Evolutionary conservation across 106 monocot species (phyloP), one percentile per base, ranked within the genome.

Genomic region (Triglochin maritima): DNA sequence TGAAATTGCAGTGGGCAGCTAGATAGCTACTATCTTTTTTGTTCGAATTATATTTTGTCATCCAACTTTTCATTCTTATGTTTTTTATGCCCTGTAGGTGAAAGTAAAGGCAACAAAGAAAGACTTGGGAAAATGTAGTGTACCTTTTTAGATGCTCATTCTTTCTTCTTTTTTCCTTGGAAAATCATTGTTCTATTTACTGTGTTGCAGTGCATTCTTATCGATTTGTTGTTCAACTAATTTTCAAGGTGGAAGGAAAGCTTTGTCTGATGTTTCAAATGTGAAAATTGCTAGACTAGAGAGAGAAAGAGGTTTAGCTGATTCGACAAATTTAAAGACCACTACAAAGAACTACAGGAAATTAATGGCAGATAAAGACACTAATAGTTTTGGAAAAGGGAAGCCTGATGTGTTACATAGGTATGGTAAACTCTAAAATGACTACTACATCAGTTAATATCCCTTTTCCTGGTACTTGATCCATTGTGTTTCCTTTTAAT

Each of bases 261-360:
- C 66, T 51, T 53, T 66, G 14, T 29, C 16, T 66, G 66, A 66
- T 50, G n/a, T 66, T 29, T 52, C 66, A 16, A 66, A 66, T 52
- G 17, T 52, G 14, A 66, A 66, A 17, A 52, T 10, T 54, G 49
- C 53, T 16, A 51, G 53, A 54, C 41, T 8, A 7, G 59, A 59
- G n/a, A 4, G 7, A 59, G 41, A 59, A 59, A 29, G 29, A 29
- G 29, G 29, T 29, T 29, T 29, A 29, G 29, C 29, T 29, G 29
- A 29, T 29, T 29, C 29, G 29, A 29, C 29, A 29, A 29, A 29
- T 29, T 29, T 29, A 29, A 29, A 29, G 29, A 29, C 29, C 29
- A 29, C 29, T 29, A 0, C 29, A 29, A 29, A 29, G 29, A 29
- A 29, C 29, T 1, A 0, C 29, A 29, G 29, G 29, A 29, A 29